A percentile compares a stretch with the other conserved stretches of the same genome.
phyloP scores from a whole-genome alignment of 2,329 filamentous ascomycete genomes.

The Aaosphaeria pasadenensis region DNA sequence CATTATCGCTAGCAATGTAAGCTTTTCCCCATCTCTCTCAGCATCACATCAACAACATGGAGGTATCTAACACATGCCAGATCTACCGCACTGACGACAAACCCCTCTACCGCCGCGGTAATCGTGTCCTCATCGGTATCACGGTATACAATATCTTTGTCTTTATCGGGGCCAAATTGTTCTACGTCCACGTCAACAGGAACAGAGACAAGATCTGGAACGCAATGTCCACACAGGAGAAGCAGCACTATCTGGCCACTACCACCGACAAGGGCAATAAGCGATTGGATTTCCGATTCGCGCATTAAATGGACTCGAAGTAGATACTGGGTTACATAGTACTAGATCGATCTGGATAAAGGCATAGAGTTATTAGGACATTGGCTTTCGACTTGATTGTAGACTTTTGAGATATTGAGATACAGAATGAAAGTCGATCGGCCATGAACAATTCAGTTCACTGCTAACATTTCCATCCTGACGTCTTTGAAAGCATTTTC shows the following conservation, averaged over 20 bases:
- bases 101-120: constrained; percentile 51
- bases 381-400: too few relatives aligned
- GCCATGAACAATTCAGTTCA: too few relatives aligned
- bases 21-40: not conserved
- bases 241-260: constrained; percentile 33
- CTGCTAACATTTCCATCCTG: too few relatives aligned
- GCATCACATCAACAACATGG: not conserved
- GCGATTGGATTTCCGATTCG: constrained; percentile 32
- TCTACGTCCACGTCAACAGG: constrained; percentile 53
- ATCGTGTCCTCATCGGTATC: constrained; percentile 52
- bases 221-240: constrained; percentile 32
- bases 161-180: constrained; percentile 52
- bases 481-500: too few relatives aligned
- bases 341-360: too few relatives aligned
- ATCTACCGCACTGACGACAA: constrained; percentile 57
- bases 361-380: too few relatives aligned
- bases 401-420: too few relatives aligned
- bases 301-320: constrained; percentile 13
- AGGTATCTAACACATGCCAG: not conserved
- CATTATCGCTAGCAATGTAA: constrained; percentile 18
- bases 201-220: constrained; percentile 29
- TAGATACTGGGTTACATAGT: too few relatives aligned
- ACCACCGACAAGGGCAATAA: constrained; percentile 38
- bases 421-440: too few relatives aligned
- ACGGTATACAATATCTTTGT: constrained; percentile 49